Base-by-base conservation (phyloP, 352 stramenopile species). In the Globisporangium megalacanthum region DNA sequence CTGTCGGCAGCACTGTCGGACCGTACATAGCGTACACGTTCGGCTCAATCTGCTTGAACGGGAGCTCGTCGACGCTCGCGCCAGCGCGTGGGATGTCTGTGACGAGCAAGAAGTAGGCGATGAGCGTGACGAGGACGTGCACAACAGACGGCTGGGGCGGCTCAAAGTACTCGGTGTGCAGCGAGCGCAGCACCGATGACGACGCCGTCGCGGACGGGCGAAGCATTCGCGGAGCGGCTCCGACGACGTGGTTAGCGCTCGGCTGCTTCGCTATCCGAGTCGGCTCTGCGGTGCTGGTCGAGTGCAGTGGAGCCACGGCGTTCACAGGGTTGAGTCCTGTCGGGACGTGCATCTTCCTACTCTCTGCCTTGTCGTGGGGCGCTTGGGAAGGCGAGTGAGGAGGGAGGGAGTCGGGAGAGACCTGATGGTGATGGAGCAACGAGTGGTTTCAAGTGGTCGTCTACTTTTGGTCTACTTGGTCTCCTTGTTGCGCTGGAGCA, bases 21-120 rank as follows among this genome's bases (percentile, higher is more conserved):
- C 73, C 73, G 47, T 79, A 69, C 31, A 73, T 70, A 3, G 69
- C 62, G 62, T 80, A 83, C 22, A 81, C 73, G 20, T 80, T 83
- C 6, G 73, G 73, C 58, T 83, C 71, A 31, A 81, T 65, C 49
- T 80, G 63, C 37, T 65, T 61, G 62, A 63, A 83, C 17, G 71
- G 71, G 4, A 83, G 61, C 35, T 63, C 56, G 13, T 75, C 56
- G 25, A 83, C 49, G 47, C 68, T 79, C 10, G 68, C 68, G 4
- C 69, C 69, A 8, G 61, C 56, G 31, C 73, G 73, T 6, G 64
- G 59, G 13, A 83, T 63, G 46, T 83, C 71, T 33, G 71, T 79
- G 0, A 83, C 51, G 13, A 81, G 49, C 39, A 83, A 60, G 9
- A 73, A 66, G 52, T 83, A 83, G 37, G 65, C 71, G 35, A 68